Evolutionary conservation across 2,329 filamentous ascomycete species (phyloP).

Genomic region (Pyrenophora seminiperda): DNA sequence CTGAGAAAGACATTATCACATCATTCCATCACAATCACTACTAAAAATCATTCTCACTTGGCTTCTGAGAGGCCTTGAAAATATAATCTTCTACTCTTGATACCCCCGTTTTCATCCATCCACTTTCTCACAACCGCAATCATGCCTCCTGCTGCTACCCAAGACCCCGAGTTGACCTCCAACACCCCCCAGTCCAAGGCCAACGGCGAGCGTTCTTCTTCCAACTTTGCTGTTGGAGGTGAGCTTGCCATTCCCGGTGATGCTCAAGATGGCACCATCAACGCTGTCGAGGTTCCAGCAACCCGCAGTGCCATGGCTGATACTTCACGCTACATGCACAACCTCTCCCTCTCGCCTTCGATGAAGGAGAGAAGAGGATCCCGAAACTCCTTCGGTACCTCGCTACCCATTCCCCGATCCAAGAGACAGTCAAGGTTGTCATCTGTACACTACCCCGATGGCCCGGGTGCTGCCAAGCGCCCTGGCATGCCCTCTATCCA

Average conservation of each 20-base stretch:
- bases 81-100: slow-evolving; percentile 7
- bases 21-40: slow-evolving; percentile 8
- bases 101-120: slow-evolving; percentile 7
- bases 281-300: slow-evolving; percentile 71
- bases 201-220: slow-evolving; percentile 20
- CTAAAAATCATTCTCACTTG: background rate
- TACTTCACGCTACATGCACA: slow-evolving; percentile 73
- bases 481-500: slow-evolving; percentile 65
- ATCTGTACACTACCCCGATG: slow-evolving; percentile 59
- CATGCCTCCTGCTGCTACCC: slow-evolving; percentile 59
- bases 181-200: slow-evolving; percentile 32
- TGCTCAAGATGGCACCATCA: slow-evolving; percentile 42
- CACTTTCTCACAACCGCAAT: slow-evolving; percentile 9
- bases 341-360: slow-evolving; percentile 69
- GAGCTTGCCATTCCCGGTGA: slow-evolving; percentile 44
- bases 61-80: slow-evolving; percentile 15
- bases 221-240: slow-evolving; percentile 29
- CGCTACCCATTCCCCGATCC: slow-evolving; percentile 72
- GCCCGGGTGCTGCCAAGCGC: slow-evolving; percentile 55
- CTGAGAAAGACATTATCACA: slow-evolving; percentile 10
- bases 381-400: slow-evolving; percentile 75
- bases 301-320: slow-evolving; percentile 71
- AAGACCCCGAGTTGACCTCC: slow-evolving; percentile 61
- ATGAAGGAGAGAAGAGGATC: slow-evolving; percentile 70
- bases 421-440: slow-evolving; percentile 72